phyloP scores from a whole-genome alignment of 768 basidiomycete genomes.

The Mrakia hoshinonis region DNA sequence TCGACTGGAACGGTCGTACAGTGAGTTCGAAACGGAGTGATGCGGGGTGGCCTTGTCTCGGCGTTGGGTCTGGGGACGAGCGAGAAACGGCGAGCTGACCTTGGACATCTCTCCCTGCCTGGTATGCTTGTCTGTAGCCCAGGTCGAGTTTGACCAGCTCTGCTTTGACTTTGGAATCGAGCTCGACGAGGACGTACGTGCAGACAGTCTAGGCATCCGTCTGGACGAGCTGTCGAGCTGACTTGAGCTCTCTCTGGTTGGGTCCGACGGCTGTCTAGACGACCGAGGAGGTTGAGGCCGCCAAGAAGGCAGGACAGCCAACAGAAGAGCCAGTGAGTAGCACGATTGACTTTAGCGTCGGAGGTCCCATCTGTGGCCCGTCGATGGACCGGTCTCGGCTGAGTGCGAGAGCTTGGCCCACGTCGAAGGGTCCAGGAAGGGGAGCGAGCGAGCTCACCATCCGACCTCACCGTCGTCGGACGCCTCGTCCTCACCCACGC shows the following conservation, averaged over 20 bases:
- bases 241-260: conserved; percentile 16
- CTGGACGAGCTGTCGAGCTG: neutral
- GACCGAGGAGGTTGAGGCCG: conserved; percentile 73
- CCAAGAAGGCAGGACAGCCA: conserved; percentile 65
- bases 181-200: conserved; percentile 88
- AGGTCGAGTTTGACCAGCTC: conserved; percentile 87
- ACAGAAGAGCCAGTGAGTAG: conserved; percentile 66
- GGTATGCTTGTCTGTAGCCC: conserved; percentile 50
- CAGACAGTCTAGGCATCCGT: neutral
- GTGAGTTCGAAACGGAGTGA: conserved; percentile 54
- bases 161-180: conserved; percentile 97
- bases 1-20: conserved; percentile 70
- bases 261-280: conserved; percentile 50
- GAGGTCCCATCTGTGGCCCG: neutral
- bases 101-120: conserved; percentile 17
- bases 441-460: too few species aligned
- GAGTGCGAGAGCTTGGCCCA: too few species aligned
- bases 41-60: neutral
- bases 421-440: too few species aligned
- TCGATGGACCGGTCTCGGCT: neutral
- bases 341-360: neutral
- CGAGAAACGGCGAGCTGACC: neutral
- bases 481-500: too few species aligned
- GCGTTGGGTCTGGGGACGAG: neutral
- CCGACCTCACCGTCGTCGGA: too few species aligned